Percentiles rank a stretch among this genome's conserved stretches.
Evolutionary conservation across 441 rosid species (phyloP).

Genomic region (Gossypium gossypioides): DNA sequence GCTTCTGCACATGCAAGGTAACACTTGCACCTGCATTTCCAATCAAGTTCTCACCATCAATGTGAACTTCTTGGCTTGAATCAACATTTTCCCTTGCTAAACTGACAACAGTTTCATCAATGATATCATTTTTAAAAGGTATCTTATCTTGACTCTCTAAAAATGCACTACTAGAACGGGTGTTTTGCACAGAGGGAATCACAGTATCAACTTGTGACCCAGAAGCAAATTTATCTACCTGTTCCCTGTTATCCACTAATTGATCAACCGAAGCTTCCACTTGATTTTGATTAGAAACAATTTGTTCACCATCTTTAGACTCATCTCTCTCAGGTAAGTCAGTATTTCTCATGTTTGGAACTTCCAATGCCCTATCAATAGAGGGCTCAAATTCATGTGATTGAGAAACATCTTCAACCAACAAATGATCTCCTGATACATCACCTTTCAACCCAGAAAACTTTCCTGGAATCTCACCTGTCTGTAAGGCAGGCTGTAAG

Average conservation of each 20-base stretch:
- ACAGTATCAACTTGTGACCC: conserved; percentile 31
- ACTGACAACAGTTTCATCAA: conserved; percentile 19
- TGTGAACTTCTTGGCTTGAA: conserved; percentile 18
- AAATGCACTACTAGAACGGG: conserved; percentile 18
- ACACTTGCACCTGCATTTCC: conserved; percentile 23
- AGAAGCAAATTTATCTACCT: conserved; percentile 27
- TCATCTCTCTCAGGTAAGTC: conserved; percentile 19
- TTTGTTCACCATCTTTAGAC: conserved; percentile 16
- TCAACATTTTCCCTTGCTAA: conserved; percentile 22
- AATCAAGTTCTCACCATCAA: conserved; percentile 20
- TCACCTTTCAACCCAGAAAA: conserved; percentile 29
- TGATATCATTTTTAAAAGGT: conserved; percentile 22
- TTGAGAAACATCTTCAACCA: conserved; percentile 32
- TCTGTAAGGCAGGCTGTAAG: conserved; percentile 26
- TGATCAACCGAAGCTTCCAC: conserved; percentile 23
- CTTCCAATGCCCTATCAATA: conserved; percentile 26
- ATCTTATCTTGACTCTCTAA: conserved; percentile 27
- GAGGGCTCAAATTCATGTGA: conserved; percentile 27
- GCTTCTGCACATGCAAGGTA: conserved; percentile 18
- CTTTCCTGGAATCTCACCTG: conserved; percentile 29
- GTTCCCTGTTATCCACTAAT: conserved; percentile 25
- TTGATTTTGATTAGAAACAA: conserved; percentile 22
- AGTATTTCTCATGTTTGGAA: conserved; percentile 27
- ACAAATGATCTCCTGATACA: conserved; percentile 29
- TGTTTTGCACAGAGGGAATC: conserved; percentile 18